Evolutionary conservation across 768 basidiomycete genomes (phyloP), one percentile per base, ranked within the genome.

Genomic region (Auriscalpium orientale): DNA sequence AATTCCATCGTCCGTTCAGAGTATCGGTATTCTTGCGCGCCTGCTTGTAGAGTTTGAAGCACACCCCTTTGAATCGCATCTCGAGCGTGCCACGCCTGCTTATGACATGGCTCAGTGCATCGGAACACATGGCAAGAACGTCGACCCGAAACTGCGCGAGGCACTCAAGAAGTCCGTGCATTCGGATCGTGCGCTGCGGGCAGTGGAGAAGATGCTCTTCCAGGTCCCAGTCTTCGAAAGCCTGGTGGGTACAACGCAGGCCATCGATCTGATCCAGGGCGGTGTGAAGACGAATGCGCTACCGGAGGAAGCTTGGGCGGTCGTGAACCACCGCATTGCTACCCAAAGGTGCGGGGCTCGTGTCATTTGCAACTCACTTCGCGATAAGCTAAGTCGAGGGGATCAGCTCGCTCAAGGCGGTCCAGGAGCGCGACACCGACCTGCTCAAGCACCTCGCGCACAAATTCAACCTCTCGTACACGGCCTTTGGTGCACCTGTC

Each of bases 21-120:
- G 83, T 55, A 91, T 95, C 55, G 91, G 93, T 10, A 85, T 92
- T 52, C 80, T 95, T 44, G 77, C 92, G 21, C 58, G 49, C 33
- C 61, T 62, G 11, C 54, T 62, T 3, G 61, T 62, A 20, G 54
- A 62, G 36, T 57, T 54, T 10, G 61, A 59, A 33, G 37, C 46
- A 22, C 56, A 59, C 20, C 61, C 58, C 7, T 43, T 60, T 16
- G 15, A 51, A n/a, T 49, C 65, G 1, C 62, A 74, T 28, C 68
- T 70, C 7, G 58, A 58, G 12, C 70, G 72, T 11, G 65, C 51
- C 21, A 66, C 67, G 18, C 67, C 71, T 6, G 58, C 67, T 53
- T 76, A 73, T 61, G 56, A 53, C 34, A 64, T 63, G 47, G 67
- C 77, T 8, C 69, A 74, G 28, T 83, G 81, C 64, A 61, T 73